A percentile compares a stretch with the other conserved stretches of the same genome.
Conservation (phyloP, 148 eudicot genomes). For the Rhododendron ferrugineum region DNA sequence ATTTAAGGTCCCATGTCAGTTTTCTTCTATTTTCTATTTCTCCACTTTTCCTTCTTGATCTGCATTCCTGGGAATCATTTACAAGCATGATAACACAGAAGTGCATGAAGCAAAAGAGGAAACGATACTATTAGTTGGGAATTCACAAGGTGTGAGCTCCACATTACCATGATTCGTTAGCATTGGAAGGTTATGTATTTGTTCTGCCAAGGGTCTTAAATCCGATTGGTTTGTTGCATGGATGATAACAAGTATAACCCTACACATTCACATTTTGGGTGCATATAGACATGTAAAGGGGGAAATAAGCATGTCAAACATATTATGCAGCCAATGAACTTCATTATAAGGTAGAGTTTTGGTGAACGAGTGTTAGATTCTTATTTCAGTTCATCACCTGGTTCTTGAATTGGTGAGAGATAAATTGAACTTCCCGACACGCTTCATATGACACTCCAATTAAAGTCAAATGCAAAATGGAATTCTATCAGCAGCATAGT, state of each 20-base stretch:
- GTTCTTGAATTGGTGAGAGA: neutral
- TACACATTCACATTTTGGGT: neutral
- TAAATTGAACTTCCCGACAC: neutral
- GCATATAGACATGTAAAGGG: neutral
- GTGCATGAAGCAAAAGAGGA: slow-evolving; percentile 4
- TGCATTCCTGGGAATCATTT: neutral
- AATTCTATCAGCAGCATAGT: neutral
- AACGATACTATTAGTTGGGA: neutral
- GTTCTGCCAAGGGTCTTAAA: neutral
- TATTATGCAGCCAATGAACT: neutral
- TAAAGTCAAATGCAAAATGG: neutral
- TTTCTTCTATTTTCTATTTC: neutral
- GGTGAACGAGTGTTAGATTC: neutral
- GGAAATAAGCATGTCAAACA: neutral
- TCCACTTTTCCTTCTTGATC: neutral
- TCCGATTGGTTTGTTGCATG: neutral
- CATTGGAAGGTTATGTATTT: neutral
- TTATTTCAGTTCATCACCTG: neutral
- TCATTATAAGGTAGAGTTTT: neutral
- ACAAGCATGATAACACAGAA: neutral
- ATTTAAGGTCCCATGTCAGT: neutral
- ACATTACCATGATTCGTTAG: neutral
- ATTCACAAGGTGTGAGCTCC: neutral
- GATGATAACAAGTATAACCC: neutral
- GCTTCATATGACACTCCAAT: neutral